phyloP scores from a whole-genome alignment of 1,284 basidiomycete species.

The Cystobasidium pallidum region DNA sequence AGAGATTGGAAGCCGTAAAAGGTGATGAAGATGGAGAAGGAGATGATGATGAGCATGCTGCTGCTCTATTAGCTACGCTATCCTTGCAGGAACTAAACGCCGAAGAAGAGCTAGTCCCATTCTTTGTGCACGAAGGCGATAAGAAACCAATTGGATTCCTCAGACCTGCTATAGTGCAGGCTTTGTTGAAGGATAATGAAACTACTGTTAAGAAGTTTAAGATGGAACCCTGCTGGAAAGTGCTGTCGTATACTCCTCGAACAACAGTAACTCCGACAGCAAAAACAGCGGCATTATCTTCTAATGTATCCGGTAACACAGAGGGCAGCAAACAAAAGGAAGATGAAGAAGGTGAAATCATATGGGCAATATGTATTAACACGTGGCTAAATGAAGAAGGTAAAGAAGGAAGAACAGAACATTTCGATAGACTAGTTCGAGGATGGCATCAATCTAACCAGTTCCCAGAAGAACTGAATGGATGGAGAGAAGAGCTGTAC shows the following conservation, averaged over 20 bases:
- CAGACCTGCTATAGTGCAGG: constrained; percentile 48
- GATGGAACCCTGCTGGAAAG: constrained; percentile 41
- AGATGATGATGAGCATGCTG: constrained; percentile 5
- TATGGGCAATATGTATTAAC: constrained; percentile 47
- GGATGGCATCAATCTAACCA: constrained; percentile 56
- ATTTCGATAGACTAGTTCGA: constrained; percentile 55
- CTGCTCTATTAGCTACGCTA: constrained; percentile 33
- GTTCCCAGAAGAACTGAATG: constrained; percentile 57
- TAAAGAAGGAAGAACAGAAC: constrained; percentile 51
- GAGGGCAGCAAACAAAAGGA: neutral
- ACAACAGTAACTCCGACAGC: neutral
- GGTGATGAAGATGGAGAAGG: constrained; percentile 40
- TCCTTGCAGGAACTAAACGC: constrained; percentile 14
- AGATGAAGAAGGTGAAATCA: no score
- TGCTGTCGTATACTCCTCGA: constrained; percentile 16
- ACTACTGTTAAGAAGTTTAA: constrained; percentile 31
- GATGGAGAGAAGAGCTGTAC: constrained; percentile 85
- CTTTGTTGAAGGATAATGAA: constrained; percentile 44
- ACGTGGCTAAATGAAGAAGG: constrained; percentile 48
- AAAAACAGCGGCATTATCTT: neutral
- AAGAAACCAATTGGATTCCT: constrained; percentile 52
- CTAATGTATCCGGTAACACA: neutral
- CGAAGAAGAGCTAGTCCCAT: constrained; percentile 25
- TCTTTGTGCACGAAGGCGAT: constrained; percentile 19
- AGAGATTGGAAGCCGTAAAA: constrained; percentile 8